A percentile compares a stretch with the other conserved stretches of the same genome.
These are phyloP conservation scores for Crataegus laevigata DNA, from an alignment of 306 rosid genomes.

Conservation along the genomic window DNA sequence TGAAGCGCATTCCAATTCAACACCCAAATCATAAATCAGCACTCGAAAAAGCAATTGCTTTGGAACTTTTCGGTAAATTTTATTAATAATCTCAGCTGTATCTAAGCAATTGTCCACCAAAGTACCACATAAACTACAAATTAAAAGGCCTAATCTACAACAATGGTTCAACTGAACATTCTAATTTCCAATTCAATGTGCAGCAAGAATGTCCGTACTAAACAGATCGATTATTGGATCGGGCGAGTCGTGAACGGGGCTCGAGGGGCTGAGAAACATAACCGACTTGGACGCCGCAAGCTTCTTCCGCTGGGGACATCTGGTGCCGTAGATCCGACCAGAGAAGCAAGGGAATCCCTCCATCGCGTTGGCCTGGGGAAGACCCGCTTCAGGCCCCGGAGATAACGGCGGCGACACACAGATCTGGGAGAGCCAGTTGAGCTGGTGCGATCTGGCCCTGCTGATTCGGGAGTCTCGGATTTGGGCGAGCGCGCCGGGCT, in stretches of 20 bases:
- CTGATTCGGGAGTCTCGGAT: conserved; percentile 78
- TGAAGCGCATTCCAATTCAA: not conserved
- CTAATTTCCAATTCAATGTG: conserved; percentile 33
- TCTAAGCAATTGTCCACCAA: conserved; percentile 10
- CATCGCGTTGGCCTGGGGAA: conserved; percentile 8
- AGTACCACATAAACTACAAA: conserved; percentile 21
- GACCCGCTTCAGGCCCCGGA: conserved; percentile 9
- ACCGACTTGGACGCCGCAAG: conserved; percentile 57
- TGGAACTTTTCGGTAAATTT: not conserved
- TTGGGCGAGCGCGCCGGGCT: conserved; percentile 81
- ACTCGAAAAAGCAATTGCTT: not conserved
- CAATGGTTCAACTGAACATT: not conserved
- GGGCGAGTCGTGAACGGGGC: conserved; percentile 30
- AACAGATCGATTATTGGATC: conserved; percentile 53
- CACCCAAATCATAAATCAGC: not conserved
- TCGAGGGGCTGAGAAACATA: conserved; percentile 26
- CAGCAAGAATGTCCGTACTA: conserved; percentile 40
- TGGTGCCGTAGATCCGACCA: conserved; percentile 44
- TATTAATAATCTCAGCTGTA: conserved; percentile 24
- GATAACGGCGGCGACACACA: conserved; percentile 25
- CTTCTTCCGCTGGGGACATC: conserved; percentile 67
- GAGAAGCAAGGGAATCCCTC: conserved; percentile 50
- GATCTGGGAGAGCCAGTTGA: conserved; percentile 31
- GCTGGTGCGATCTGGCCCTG: conserved; percentile 53
- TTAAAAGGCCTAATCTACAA: conserved; percentile 29